Base-by-base conservation (phyloP, 345 rosid species). In the Eucalyptus sideroxylon region DNA sequence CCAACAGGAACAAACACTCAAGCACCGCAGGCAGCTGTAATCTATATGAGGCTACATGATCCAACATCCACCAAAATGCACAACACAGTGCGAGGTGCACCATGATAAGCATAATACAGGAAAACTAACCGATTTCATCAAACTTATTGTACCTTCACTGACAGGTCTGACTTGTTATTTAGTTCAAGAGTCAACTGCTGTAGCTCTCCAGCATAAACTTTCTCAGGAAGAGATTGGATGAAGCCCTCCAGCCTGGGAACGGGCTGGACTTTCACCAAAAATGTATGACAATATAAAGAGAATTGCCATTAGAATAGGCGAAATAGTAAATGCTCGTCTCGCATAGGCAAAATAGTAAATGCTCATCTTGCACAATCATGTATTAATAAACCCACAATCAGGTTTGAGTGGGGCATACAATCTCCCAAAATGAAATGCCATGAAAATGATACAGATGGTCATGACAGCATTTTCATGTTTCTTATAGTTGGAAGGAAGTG, bases 161-260 rank as follows among this genome's bases (percentile, higher is more conserved):
- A 92, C 91, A 90, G 87, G 55, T 96, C 95, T 88, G 99, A 96
- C 86, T 89, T 93, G 94, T 96, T 98, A 90, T 82, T 97, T 89
- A 98, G 92, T 90, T 97, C 95, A 90, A 98, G 92, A 91, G 96
- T 93, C 93, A 96, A 95, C 92, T 91, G 94, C 53, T 91, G 93
- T 90, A 97, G 91, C 92, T 96, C 95, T 92, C 99, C 99, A 51
- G 94, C 95, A 94, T 97, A 94, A 88, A 93, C 91, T 91, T 93
- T 94, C 89, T 91, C 95, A 67, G 99, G 98, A 86, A 97, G 91
- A 90, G 93, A 89, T 87, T 85, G 92, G 90, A 97, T 92, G 88
- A 91, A 87, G 88, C 99, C 99, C 93, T 96, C 97, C 90, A 98
- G 98, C 97, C 93, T 96, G 90, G 99, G 99, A 65, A 96, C 91